phyloP scores from a whole-genome alignment of 345 rosid genomes.

The Excoecaria agallocha region DNA sequence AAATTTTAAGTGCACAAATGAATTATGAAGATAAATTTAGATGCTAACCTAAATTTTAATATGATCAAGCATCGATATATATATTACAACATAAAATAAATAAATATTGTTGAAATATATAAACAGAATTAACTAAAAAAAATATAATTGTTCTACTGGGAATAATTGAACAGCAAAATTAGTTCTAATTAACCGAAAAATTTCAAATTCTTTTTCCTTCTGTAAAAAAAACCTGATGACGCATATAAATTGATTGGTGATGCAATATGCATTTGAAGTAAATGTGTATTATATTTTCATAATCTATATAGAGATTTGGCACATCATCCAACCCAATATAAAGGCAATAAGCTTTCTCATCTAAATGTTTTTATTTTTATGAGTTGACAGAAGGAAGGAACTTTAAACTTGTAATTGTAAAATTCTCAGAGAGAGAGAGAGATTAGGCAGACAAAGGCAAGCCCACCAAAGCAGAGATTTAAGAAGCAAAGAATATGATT shows the following conservation, averaged over 20 bases:
- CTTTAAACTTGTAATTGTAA: background rate
- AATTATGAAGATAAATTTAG: no score
- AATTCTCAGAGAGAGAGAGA: background rate
- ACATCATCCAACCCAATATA: background rate
- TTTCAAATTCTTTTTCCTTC: no score
- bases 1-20: no score
- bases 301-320: background rate
- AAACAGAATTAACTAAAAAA: no score
- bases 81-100: no score
- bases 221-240: no score
- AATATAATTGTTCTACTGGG: no score
- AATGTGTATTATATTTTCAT: background rate
- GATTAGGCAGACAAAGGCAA: constrained; percentile 10
- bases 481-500: constrained; percentile 1
- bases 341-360: constrained; percentile 17
- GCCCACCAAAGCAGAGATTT: constrained; percentile 37
- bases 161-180: no score
- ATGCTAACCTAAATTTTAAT: no score
- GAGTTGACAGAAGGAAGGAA: constrained; percentile 13
- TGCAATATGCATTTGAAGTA: background rate
- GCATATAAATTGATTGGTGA: background rate
- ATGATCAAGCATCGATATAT: no score
- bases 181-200: no score
- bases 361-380: background rate
- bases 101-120: no score